Base-by-base conservation (phyloP, 345 rosid species). In the Durio zibethinus region DNA sequence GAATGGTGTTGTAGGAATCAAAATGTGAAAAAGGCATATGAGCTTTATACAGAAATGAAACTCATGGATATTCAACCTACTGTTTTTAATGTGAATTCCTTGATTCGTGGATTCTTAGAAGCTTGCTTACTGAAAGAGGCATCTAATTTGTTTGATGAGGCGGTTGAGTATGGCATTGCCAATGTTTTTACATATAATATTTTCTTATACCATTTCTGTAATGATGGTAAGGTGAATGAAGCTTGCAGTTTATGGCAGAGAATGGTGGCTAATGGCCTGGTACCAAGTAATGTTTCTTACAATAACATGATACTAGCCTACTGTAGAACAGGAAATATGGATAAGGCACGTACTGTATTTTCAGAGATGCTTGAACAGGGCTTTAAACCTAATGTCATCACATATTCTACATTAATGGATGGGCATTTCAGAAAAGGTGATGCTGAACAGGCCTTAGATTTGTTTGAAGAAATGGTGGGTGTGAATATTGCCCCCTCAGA, bases 1-100 rank as follows among this genome's bases (percentile, higher is more conserved):
- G 93, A 90, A 60, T 75, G 88, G 81, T 91, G 89, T 77, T 82
- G 90, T 83, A 84, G 79, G 84, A 86, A 90, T 29, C 83, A 85
- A 70, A 83, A 84, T 16, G 81, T 91, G 83, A 83, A 83, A 76
- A 92, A 80, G 76, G 94, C 90, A 9, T 77, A 80, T 73, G 91
- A 92, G 69, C 82, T 94, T 47, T 92, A 83, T 82, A 68, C 59
- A 60, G 82, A 89, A 82, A 91, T 92, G 97, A 85, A 91, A 82
- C 61, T 25, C 76, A 61, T 79, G 61, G 87, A 87, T 69, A 84
- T 91, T 60, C 69, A 43, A 59, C 90, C 91, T 31, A 85, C 84
- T 23, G 82, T 80, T 54, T 92, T 88, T 80, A 71, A 78, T 76
- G 73, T 87, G 53, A 89, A 85, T 83, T 78, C 90, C 29, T 77